Evolutionary conservation across 2,329 filamentous ascomycete genomes (phyloP).

Genomic region (Penicillium aurantiogriseum): DNA sequence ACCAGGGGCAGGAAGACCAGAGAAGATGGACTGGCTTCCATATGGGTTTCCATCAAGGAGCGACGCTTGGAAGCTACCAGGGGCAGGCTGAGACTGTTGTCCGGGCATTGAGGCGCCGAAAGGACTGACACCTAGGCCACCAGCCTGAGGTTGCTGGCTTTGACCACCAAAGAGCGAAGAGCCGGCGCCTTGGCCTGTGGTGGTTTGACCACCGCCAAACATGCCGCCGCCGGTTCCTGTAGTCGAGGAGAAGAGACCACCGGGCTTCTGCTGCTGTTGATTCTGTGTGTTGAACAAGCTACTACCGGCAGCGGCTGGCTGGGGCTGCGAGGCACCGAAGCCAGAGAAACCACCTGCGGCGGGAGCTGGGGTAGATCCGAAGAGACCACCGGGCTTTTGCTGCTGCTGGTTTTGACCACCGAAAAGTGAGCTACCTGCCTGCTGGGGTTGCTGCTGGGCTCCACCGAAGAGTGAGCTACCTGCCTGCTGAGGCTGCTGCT

Average conservation of each 20-base stretch:
- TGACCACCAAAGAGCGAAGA: slow-evolving; percentile 58
- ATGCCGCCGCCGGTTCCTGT: slow-evolving; percentile 45
- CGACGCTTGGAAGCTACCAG: slow-evolving; percentile 66
- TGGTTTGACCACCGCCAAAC: slow-evolving; percentile 45
- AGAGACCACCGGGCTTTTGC: slow-evolving; percentile 24
- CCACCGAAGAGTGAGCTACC: slow-evolving; percentile 36
- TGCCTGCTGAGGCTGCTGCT: slow-evolving; percentile 26
- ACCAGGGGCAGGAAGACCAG: slow-evolving; percentile 63
- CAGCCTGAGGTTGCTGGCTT: slow-evolving; percentile 35
- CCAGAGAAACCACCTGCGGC: slow-evolving; percentile 34
- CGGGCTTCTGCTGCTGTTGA: slow-evolving; percentile 56
- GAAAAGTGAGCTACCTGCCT: slow-evolving; percentile 35
- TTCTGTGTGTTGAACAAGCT: slow-evolving; percentile 47
- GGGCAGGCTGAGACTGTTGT: slow-evolving; percentile 44
- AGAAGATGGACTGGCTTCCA: slow-evolving; percentile 82
- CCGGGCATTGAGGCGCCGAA: slow-evolving; percentile 56
- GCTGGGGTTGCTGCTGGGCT: slow-evolving; percentile 23
- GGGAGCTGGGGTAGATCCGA: slow-evolving; percentile 24
- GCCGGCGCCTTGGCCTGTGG: slow-evolving; percentile 33
- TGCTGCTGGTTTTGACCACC: slow-evolving; percentile 23
- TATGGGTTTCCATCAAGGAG: slow-evolving; percentile 84
- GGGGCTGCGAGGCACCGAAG: slow-evolving; percentile 47
- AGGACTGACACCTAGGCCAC: slow-evolving; percentile 42
- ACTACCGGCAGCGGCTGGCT: slow-evolving; percentile 36
- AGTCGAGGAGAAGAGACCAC: slow-evolving; percentile 51